phyloP scores from a whole-genome alignment of 371 early-diverging fungal species.

The Zychaea mexicana region DNA sequence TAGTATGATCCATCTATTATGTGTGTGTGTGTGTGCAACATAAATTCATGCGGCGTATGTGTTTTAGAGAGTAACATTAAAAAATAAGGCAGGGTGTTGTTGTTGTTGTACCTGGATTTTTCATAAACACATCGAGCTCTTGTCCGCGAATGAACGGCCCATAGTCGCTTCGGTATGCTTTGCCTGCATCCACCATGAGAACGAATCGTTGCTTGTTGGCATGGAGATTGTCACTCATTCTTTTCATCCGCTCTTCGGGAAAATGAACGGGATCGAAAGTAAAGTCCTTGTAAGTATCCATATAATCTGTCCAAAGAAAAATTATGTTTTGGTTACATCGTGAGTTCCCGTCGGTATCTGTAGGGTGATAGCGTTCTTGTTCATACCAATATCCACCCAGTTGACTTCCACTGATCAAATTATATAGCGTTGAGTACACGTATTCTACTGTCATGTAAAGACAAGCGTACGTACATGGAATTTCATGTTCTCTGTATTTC shows the following conservation, averaged over 20 bases:
- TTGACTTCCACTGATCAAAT: slow-evolving; percentile 37
- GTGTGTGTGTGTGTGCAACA: not conserved
- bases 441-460: not conserved
- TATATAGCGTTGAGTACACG: not conserved
- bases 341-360: not conserved
- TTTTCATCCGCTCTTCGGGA: slow-evolving; percentile 33
- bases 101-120: slow-evolving; percentile 18
- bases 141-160: slow-evolving; percentile 42
- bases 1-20: slow-evolving; percentile 39
- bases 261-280: slow-evolving; percentile 48
- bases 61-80: too few species aligned
- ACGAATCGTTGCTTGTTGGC: slow-evolving; percentile 45
- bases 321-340: not conserved
- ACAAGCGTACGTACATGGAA: slow-evolving; percentile 66
- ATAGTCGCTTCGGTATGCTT: slow-evolving; percentile 34
- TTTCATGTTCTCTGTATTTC: slow-evolving; percentile 45
- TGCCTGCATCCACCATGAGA: slow-evolving; percentile 58
- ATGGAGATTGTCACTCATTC: slow-evolving; percentile 30
- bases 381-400: slow-evolving; percentile 71
- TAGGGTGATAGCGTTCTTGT: too few species aligned
- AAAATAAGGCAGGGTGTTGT: too few species aligned
- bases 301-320: slow-evolving; percentile 39
- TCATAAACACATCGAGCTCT: slow-evolving; percentile 48
- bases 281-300: slow-evolving; percentile 58
- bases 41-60: too few species aligned